These are phyloP conservation scores for Cercospora sp. DNA, from an alignment of 2,329 filamentous ascomycete genomes.

Conservation along the genomic window DNA sequence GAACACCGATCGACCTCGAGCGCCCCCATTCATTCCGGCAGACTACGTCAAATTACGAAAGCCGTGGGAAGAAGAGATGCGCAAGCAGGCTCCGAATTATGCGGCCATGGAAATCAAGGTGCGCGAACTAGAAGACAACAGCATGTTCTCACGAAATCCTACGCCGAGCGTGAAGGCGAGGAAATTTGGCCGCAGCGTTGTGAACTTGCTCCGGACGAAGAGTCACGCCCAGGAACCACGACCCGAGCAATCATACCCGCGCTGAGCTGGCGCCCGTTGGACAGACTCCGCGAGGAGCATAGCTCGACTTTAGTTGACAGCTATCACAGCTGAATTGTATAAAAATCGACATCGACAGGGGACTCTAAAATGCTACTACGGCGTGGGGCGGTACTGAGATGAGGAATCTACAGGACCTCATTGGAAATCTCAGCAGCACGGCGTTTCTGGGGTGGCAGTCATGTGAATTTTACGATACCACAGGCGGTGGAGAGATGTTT, in stretches of 20 bases:
- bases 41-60: slow-evolving; percentile 36
- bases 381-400: neutral
- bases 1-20: slow-evolving; percentile 26
- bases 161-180: slow-evolving; percentile 39
- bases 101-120: slow-evolving; percentile 36
- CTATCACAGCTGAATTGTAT: neutral
- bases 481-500: neutral
- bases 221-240: slow-evolving; percentile 21
- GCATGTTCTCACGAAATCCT: slow-evolving; percentile 26
- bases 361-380: neutral
- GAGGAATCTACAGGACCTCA: neutral
- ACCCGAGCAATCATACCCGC: slow-evolving; percentile 14
- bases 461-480: slow-evolving; percentile 10
- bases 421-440: slow-evolving; percentile 3
- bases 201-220: slow-evolving; percentile 40
- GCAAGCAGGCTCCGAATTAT: slow-evolving; percentile 29
- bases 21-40: slow-evolving; percentile 37
- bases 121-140: slow-evolving; percentile 36
- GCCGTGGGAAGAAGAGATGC: slow-evolving; percentile 39
- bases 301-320: neutral
- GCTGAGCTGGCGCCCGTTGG: neutral
- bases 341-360: neutral
- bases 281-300: neutral
- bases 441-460: neutral
- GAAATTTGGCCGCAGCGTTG: slow-evolving; percentile 39